Conservation (phyloP, 305 asterid species). For the Caryopteris hybrid region DNA sequence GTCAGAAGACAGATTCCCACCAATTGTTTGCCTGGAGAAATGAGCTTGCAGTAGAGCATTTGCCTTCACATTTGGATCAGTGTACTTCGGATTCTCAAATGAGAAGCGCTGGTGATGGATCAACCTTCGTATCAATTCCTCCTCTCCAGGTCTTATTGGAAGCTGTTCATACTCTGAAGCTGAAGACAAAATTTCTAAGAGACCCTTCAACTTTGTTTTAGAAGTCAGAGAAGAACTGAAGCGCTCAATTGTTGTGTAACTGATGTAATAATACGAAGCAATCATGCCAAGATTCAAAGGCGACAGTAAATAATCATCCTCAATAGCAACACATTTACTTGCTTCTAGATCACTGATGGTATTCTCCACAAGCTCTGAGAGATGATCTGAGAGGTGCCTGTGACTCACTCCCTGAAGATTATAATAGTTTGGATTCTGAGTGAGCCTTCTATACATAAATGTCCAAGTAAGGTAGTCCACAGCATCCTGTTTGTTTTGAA, state of each 20-base stretch:
- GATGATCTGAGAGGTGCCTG: conserved; percentile 88
- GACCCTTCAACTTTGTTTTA: conserved; percentile 84
- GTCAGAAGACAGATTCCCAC: conserved; percentile 74
- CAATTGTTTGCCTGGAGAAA: conserved; percentile 70
- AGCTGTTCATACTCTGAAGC: conserved; percentile 83
- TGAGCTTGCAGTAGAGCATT: conserved; percentile 88
- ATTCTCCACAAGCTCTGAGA: conserved; percentile 80
- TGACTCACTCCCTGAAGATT: conserved; percentile 91
- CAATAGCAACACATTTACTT: conserved; percentile 74
- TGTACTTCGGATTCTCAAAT: conserved; percentile 58
- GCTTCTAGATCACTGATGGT: conserved; percentile 69
- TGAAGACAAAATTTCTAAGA: conserved; percentile 75
- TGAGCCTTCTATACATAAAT: conserved; percentile 83
- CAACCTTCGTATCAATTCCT: conserved; percentile 65
- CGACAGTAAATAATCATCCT: conserved; percentile 60
- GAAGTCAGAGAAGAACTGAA: conserved; percentile 78
- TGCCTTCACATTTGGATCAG: conserved; percentile 82
- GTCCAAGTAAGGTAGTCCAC: conserved; percentile 96
- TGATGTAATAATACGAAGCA: conserved; percentile 84
- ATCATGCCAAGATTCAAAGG: conserved; percentile 88
- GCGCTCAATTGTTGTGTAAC: conserved; percentile 89
- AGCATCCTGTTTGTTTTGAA: conserved; percentile 90
- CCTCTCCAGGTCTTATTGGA: conserved; percentile 86
- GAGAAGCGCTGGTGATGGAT: conserved; percentile 82
- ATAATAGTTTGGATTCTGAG: conserved; percentile 94